Evolutionary conservation across 331 rosid genomes (phyloP).

Genomic region (Saraca asoca): DNA sequence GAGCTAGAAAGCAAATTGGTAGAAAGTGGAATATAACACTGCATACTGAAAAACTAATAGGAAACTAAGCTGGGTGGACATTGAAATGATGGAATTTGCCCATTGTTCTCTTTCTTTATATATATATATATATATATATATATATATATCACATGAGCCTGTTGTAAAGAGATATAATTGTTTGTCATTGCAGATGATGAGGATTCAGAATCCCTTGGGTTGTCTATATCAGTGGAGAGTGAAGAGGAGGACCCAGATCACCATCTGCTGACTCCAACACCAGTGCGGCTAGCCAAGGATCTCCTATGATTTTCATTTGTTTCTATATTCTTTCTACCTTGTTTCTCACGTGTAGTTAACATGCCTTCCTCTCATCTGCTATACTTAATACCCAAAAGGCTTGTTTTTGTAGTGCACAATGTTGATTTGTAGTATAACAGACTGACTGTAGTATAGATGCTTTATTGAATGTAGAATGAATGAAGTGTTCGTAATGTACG

Average conservation of each 20-base stretch:
- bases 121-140: conserved; percentile 3
- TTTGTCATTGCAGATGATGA: conserved; percentile 67
- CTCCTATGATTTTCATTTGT: conserved; percentile 48
- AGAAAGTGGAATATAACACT: too few relatives aligned
- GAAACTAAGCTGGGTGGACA: too few relatives aligned
- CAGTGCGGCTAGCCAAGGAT: conserved; percentile 68
- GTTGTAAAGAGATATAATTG: conserved; percentile 11
- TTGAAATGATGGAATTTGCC: too few relatives aligned
- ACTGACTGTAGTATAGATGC: conserved; percentile 3
- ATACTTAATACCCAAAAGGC: neutral
- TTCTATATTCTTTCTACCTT: conserved; percentile 12
- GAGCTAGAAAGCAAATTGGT: too few relatives aligned
- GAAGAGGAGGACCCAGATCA: conserved; percentile 72
- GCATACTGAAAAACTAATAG: too few relatives aligned
- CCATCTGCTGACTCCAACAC: conserved; percentile 57
- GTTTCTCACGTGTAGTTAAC: conserved; percentile 27
- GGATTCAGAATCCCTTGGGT: conserved; percentile 59
- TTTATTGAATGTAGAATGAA: neutral
- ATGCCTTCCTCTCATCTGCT: neutral
- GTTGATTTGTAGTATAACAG: conserved; percentile 40
- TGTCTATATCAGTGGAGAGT: conserved; percentile 49
- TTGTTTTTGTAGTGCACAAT: conserved; percentile 34
- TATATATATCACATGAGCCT: conserved; percentile 3
- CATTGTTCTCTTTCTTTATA: conserved; percentile 1
- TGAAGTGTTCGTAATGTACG: too few relatives aligned